Evolutionary conservation across 2,329 filamentous ascomycete genomes (phyloP), one percentile per base, ranked within the genome.

Genomic region (Aspergillus ochraceus): DNA sequence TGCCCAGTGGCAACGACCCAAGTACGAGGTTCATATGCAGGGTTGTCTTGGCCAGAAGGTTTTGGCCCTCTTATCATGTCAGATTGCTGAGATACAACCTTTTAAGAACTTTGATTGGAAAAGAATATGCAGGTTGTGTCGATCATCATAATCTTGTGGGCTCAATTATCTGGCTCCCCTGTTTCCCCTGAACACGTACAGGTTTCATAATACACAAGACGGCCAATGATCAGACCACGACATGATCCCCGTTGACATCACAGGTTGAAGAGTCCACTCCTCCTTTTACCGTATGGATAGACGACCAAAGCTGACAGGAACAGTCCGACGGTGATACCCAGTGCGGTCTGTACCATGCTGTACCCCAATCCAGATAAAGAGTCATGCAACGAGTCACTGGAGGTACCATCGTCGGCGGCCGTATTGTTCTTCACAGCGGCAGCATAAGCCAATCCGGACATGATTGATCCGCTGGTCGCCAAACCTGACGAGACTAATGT

Each of bases 401-500:
- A 54, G 0, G 36, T 42, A 10, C 63, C 56, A n/a, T n/a, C 14
- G 17, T 42, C 17, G 17, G 17, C 36, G 0, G 54, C 60, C 14
- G 63, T 63, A 1, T 61, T 55, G 19, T 63, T 62, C 8, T 65
- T 64, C 51, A 86, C 83, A 57, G 84, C 79, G 64, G 86, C 79
- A 0, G 85, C 83, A 46, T 79, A 82, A 17, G 79, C 77, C 53
- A 87, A 73, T 9, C 85, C 84, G 1, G 79, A 77, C 5, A 87
- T 78, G 12, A 87, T 75, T 4, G 78, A 81, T 1, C 85, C 85
- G 59, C 77, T 79, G 0, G 84, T 83, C 6, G 84, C 82, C 6
- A 88, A 72, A 8, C 85, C 85, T 1, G 80, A 83, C 0, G 85
- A 85, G 0, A 88, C 84, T 61, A 86, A 83, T 1, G 86, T 84